Evolutionary conservation across 768 basidiomycete species (phyloP), one percentile per base, ranked within the genome.

Genomic region (Obba rivulosa): DNA sequence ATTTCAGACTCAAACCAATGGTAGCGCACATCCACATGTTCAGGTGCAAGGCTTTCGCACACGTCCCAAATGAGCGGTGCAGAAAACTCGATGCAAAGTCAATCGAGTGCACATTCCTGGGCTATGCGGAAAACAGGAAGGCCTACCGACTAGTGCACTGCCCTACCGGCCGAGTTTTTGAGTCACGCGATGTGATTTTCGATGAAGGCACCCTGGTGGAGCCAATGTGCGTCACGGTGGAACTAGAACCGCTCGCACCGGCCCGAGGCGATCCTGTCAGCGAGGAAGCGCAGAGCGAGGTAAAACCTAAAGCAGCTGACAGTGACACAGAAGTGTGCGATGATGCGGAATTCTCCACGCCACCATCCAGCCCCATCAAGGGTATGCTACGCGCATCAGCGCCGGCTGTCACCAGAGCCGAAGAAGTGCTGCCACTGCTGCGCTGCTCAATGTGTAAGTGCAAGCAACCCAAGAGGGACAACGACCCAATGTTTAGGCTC

Each of bases 401-500:
- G 9, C 34, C n/a, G 34, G 34, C 34, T 35, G 9, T n/a, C n/a
- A n/a, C 34, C n/a, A n/a, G n/a, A n/a, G n/a, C n/a, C n/a, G n/a
- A n/a, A n/a, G n/a, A n/a, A n/a, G n/a, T n/a, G n/a, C n/a, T n/a
- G n/a, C n/a, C n/a, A n/a, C n/a, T n/a, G 34, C 34, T n/a, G n/a
- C 34, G 45, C 8, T 37, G 45, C 23, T 46, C 45, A 2, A 38
- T 24, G 18, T 37, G 43, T n/a, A 20, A 16, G n/a, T 21, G 28
- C 22, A 28, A 44, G 31, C 8, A 9, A n/a, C 34, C 34, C 9
- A n/a, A 9, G 9, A 9, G 34, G 9, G 34, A 35, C 34, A n/a
- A 35, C 34, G n/a, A n/a, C n/a, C n/a, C n/a, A n/a, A n/a, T n/a
- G 1, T 1, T 68, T 69, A 72, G 45, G 48, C 57, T 2, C 55